Conservation (phyloP, 805 yeast species). For the Lachancea dasiensis region DNA sequence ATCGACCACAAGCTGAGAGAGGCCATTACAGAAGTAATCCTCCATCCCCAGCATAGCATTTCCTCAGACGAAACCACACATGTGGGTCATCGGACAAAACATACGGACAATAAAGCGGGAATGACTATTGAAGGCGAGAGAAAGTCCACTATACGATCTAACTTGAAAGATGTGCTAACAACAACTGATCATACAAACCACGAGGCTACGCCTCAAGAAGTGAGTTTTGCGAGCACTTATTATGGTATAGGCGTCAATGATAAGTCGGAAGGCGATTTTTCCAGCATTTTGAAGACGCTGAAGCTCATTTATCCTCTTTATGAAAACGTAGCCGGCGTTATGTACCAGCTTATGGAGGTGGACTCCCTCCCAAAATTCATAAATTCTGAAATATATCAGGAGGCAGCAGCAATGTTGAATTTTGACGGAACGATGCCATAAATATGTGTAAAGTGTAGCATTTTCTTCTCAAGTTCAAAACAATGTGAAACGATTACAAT, state of each 20-base stretch:
- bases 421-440: slow-evolving; percentile 3
- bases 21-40: slow-evolving; percentile 37
- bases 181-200: background rate
- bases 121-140: background rate
- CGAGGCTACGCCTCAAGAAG: background rate
- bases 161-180: no score
- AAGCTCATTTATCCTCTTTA: slow-evolving; percentile 39
- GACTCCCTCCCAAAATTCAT: slow-evolving; percentile 73
- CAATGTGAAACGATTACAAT: slow-evolving; percentile 4
- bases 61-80: slow-evolving; percentile 12
- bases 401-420: slow-evolving; percentile 19
- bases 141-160: background rate
- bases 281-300: slow-evolving; percentile 32
- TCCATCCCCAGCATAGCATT: slow-evolving; percentile 34
- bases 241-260: background rate
- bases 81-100: background rate
- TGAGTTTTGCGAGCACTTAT: background rate
- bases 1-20: slow-evolving; percentile 50
- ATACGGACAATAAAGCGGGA: background rate
- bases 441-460: background rate
- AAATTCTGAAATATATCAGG: slow-evolving; percentile 35
- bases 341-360: slow-evolving; percentile 56
- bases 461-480: no score
- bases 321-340: slow-evolving; percentile 42
- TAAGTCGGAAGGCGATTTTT: background rate